phyloP scores from a whole-genome alignment of 2,329 filamentous ascomycete species.

The Ploettnerulaceae sp. region DNA sequence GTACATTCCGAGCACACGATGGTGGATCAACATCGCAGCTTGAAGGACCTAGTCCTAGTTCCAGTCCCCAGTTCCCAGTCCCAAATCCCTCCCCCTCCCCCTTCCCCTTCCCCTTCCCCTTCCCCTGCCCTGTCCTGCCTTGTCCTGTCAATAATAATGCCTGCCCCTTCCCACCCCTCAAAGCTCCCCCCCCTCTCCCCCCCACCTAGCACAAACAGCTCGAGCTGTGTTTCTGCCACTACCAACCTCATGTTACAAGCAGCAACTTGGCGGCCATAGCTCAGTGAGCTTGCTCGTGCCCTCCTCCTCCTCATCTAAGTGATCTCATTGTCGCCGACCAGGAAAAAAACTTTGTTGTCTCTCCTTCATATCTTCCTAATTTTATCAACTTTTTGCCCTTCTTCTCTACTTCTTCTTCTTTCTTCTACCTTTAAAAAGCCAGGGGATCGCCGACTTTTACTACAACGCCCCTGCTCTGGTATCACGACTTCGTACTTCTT shows the following conservation, averaged over 20 bases:
- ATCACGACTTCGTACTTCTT: no score
- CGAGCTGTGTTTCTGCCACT: slow-evolving; percentile 20
- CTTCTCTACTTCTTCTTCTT: slow-evolving; percentile 15
- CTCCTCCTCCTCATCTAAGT: slow-evolving; percentile 27
- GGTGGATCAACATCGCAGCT: slow-evolving; percentile 29
- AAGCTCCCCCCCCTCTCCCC: slow-evolving; percentile 7
- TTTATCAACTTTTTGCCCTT: slow-evolving; percentile 26
- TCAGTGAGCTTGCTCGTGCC: slow-evolving; percentile 14
- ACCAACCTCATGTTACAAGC: slow-evolving; percentile 21
- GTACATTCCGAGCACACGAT: slow-evolving; percentile 23
- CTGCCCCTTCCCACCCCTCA: slow-evolving; percentile 11
- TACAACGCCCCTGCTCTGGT: slow-evolving; percentile 8
- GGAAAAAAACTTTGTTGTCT: slow-evolving; percentile 16
- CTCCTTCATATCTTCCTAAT: slow-evolving; percentile 12
- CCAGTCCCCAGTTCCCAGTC: slow-evolving; percentile 2
- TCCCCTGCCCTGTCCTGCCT: slow-evolving; percentile 2
- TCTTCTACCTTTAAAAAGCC: no score
- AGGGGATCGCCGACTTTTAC: slow-evolving; percentile 13
- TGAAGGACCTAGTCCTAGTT: slow-evolving; percentile 6
- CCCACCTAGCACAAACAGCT: no score
- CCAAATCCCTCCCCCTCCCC: slow-evolving; percentile 9
- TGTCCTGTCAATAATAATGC: slow-evolving; percentile 5
- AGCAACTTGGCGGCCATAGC: slow-evolving; percentile 26
- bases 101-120: background rate
- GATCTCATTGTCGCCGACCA: slow-evolving; percentile 19